Evolutionary conservation across 73 alveolate species (phyloP), one percentile per base, ranked within the genome.

Genomic region (Effrenium voratum): DNA sequence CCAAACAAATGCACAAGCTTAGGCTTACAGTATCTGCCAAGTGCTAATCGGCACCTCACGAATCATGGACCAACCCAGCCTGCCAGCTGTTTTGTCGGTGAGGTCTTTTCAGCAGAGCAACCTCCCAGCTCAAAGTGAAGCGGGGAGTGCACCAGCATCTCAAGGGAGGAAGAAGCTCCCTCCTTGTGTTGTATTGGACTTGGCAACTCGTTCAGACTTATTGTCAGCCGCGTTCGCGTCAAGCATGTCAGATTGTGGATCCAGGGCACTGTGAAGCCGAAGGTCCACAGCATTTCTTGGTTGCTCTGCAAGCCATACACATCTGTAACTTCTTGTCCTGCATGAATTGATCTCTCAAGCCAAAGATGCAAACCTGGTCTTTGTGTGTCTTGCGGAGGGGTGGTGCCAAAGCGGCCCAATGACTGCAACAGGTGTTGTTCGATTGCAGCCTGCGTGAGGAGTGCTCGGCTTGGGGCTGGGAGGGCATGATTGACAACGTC

Each of bases 291-390:
- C 86, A 45, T 63, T 40, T 88, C 95, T 24, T 88, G 73, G 28
- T 88, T 88, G 95, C 95, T 88, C 47, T 88, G 95, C 50, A 88
- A 50, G 52, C 95, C 95, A 68, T 88, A 88, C 28, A 88, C 95
- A 12, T 88, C 95, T 34, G 95, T 88, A 34, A 88, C 85, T 49
- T 88, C 95, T 49, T 32, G 40, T 12, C 59, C 68, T 1, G 60
- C 46, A 15, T 57, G 34, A 6, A 85, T 28, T 3, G 95, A 46
- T 38, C 72, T 30, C 52, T 47, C 38, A 34, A 66, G 50, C 86
- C 86, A 88, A 49, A 88, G 43, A 5, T 86, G 70, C 66, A 86
- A 34, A 49, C 30, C n/a, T 15, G 83, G n/a, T 6, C 28, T 34
- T 2, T 26, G 79, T 12, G 68, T 0, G 57, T 5, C 34, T 0